Conservation (phyloP, 2,329 filamentous ascomycete genomes). For the Escovopsis weberi region DNA sequence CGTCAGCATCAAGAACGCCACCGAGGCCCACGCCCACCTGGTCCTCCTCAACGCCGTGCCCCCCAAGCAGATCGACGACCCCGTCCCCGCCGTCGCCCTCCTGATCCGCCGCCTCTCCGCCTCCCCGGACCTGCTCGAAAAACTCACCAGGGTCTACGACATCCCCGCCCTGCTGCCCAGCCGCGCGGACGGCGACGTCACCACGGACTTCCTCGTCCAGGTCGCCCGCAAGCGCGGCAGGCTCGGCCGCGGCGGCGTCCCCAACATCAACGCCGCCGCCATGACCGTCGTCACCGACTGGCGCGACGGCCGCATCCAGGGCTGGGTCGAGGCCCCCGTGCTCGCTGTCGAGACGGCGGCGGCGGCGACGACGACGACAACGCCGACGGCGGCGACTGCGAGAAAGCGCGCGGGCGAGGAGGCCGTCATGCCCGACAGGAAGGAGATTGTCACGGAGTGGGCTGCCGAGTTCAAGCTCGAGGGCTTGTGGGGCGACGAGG, state of each 20-base stretch:
- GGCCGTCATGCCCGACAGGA: slow-evolving; percentile 48
- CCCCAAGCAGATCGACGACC: slow-evolving; percentile 87
- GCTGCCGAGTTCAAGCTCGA: slow-evolving; percentile 91
- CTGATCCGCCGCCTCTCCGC: slow-evolving; percentile 68
- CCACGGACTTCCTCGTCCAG: slow-evolving; percentile 85
- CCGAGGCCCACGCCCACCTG: slow-evolving; percentile 68
- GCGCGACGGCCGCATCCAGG: slow-evolving; percentile 88
- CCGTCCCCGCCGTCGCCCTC: slow-evolving; percentile 70
- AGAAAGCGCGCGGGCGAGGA: slow-evolving; percentile 27
- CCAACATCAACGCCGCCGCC: slow-evolving; percentile 75
- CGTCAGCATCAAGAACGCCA: slow-evolving; percentile 41
- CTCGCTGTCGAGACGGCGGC: slow-evolving; percentile 35
- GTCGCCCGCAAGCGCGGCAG: slow-evolving; percentile 87
- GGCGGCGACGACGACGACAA: slow-evolving; percentile 8
- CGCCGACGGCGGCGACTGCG: no score
- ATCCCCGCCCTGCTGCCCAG: slow-evolving; percentile 61
- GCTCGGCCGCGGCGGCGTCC: slow-evolving; percentile 76
- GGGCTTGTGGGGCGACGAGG: slow-evolving; percentile 67
- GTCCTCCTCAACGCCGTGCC: slow-evolving; percentile 84
- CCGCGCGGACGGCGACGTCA: slow-evolving; percentile 54
- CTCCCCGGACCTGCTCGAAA: slow-evolving; percentile 58
- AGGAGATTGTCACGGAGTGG: slow-evolving; percentile 85
- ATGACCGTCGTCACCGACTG: slow-evolving; percentile 94
- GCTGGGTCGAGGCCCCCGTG: slow-evolving; percentile 69
- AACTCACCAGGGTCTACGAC: slow-evolving; percentile 72